Conservation (phyloP, 164 flowering plant genomes). For the Nelumbo lutea region DNA sequence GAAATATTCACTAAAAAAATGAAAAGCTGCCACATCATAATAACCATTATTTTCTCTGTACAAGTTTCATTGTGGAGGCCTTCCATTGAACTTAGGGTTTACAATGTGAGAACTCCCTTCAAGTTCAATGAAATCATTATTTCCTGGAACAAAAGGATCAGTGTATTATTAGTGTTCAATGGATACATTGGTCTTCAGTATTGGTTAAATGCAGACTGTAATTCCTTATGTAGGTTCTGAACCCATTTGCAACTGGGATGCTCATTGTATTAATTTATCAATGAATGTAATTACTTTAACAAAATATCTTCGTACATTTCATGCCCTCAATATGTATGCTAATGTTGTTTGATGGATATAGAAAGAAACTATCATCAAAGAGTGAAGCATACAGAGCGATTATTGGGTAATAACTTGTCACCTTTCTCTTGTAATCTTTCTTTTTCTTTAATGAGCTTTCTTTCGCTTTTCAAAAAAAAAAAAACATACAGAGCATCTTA, state of each 20-base stretch:
- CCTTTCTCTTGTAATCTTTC: no score
- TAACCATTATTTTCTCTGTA: background rate
- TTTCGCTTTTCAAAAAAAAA: background rate
- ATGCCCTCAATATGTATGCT: no score
- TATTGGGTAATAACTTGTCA: no score
- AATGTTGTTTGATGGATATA: background rate
- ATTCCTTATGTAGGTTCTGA: background rate
- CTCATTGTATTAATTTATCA: no score
- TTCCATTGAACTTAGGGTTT: background rate
- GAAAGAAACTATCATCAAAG: background rate
- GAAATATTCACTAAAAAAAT: slow-evolving; percentile 1
- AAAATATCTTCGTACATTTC: no score
- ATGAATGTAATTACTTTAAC: no score
- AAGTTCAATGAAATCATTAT: background rate
- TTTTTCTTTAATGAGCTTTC: background rate
- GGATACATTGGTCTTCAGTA: background rate
- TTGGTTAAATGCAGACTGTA: background rate
- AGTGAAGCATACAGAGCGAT: no score
- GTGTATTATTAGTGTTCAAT: no score
- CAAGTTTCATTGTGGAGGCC: background rate
- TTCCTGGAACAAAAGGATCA: background rate
- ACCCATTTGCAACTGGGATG: background rate
- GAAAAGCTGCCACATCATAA: background rate
- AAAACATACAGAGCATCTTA: slow-evolving; percentile 35
- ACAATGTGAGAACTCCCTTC: background rate